These are phyloP conservation scores for Ochetophila trinervis DNA, from an alignment of 306 rosid species.

Conservation along the genomic window DNA sequence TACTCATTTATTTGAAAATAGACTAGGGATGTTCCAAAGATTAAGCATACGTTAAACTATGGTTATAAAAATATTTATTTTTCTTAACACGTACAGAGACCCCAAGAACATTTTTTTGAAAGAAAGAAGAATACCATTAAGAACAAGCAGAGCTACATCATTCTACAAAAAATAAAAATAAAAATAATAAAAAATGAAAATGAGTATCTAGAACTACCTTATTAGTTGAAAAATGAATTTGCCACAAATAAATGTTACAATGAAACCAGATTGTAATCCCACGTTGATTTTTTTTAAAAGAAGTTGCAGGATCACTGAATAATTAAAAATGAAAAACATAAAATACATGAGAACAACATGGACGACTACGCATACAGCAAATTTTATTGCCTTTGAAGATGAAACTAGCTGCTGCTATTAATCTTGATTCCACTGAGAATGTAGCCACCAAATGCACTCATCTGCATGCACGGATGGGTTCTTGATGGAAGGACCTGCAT, in stretches of 20 bases:
- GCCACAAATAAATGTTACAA: not conserved
- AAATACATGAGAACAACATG: not conserved
- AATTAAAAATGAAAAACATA: not conserved
- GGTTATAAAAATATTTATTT: no score
- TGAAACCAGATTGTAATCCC: conserved; percentile 17
- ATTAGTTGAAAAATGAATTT: not conserved
- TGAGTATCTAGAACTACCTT: not conserved
- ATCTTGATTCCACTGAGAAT: conserved; percentile 87
- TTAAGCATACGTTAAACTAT: no score
- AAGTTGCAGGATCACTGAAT: conserved; percentile 15
- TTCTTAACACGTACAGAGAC: not conserved
- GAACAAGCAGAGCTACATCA: no score
- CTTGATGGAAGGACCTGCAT: conserved; percentile 92
- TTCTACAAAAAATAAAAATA: no score
- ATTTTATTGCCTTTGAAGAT: not conserved
- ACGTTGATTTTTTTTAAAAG: not conserved
- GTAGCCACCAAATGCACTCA: conserved; percentile 89
- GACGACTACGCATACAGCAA: not conserved
- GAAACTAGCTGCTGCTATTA: conserved; percentile 38
- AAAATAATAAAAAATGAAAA: no score
- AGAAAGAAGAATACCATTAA: no score
- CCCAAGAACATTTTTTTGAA: no score
- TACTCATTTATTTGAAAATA: no score
- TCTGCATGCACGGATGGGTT: conserved; percentile 92
- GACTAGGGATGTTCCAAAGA: no score